phyloP scores from a whole-genome alignment of 176 grass and related monocot species.

The Aegilops tauschii region DNA sequence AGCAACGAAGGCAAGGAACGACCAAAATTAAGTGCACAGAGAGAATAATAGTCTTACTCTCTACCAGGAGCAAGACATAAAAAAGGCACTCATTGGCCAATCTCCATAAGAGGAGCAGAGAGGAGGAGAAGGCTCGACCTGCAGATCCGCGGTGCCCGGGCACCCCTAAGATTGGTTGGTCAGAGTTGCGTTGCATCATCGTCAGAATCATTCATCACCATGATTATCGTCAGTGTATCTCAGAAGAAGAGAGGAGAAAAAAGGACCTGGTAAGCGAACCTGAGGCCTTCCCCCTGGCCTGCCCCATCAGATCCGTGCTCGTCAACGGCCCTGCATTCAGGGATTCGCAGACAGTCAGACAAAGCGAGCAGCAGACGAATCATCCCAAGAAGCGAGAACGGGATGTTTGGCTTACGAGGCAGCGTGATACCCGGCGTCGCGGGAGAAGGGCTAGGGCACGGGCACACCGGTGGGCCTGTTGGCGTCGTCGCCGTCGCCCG shows the following conservation, averaged over 20 bases:
- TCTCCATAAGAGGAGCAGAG: too few species aligned
- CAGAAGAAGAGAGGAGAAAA: background rate
- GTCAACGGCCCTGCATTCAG: constrained; percentile 45
- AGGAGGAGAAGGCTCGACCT: too few species aligned
- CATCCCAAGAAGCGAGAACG: too few species aligned
- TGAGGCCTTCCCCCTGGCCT: constrained; percentile 36
- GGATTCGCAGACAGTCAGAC: too few species aligned
- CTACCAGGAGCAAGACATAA: too few species aligned
- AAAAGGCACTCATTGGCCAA: too few species aligned
- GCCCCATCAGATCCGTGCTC: constrained; percentile 42
- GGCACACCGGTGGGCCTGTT: background rate
- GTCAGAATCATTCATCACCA: background rate
- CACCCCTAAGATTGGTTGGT: constrained; percentile 26
- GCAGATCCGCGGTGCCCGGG: constrained; percentile 35
- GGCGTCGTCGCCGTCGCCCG: background rate
- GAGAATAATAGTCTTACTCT: too few species aligned
- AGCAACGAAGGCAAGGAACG: too few species aligned
- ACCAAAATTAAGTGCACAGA: too few species aligned
- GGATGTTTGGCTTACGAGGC: constrained; percentile 13
- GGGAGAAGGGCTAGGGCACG: constrained; percentile 1
- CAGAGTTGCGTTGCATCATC: background rate
- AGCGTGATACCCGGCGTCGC: constrained; percentile 15
- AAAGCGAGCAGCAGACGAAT: background rate
- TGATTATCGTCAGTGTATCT: too few species aligned
- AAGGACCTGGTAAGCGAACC: constrained; percentile 62